These are phyloP conservation scores for Quercus parvula DNA, from an alignment of 306 rosid species.

Conservation along the genomic window DNA sequence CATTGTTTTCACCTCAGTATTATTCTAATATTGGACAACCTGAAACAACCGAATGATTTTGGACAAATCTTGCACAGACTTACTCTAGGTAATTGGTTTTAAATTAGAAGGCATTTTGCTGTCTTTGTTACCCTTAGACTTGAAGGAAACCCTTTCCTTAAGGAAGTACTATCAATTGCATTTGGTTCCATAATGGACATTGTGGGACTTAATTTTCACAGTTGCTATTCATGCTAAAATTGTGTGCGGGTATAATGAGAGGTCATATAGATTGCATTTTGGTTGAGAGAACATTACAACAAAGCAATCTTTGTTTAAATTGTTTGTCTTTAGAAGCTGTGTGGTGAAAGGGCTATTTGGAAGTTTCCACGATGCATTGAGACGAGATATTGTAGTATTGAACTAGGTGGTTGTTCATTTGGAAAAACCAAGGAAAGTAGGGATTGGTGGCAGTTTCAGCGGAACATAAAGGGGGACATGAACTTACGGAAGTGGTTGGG, in stretches of 20 bases:
- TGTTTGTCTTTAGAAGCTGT: background rate
- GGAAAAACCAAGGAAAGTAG: background rate
- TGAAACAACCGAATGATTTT: background rate
- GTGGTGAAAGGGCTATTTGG: background rate
- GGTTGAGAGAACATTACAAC: background rate
- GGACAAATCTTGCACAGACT: background rate
- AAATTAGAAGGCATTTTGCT: background rate
- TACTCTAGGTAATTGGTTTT: background rate
- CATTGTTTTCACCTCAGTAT: background rate
- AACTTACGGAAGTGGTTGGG: background rate
- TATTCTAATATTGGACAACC: too few species aligned
- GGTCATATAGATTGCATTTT: background rate
- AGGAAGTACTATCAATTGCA: background rate
- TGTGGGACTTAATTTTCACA: background rate
- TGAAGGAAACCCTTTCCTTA: background rate
- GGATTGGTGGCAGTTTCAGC: background rate
- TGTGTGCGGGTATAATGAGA: background rate
- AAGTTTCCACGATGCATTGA: background rate
- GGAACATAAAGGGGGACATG: background rate
- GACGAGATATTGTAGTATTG: background rate
- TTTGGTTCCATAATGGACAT: background rate
- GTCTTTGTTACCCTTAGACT: background rate
- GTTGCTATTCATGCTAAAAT: background rate
- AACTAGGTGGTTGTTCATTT: background rate
- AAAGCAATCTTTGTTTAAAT: too few species aligned